phyloP scores from a whole-genome alignment of 352 stramenopile genomes.

The Phytophthora citricola region DNA sequence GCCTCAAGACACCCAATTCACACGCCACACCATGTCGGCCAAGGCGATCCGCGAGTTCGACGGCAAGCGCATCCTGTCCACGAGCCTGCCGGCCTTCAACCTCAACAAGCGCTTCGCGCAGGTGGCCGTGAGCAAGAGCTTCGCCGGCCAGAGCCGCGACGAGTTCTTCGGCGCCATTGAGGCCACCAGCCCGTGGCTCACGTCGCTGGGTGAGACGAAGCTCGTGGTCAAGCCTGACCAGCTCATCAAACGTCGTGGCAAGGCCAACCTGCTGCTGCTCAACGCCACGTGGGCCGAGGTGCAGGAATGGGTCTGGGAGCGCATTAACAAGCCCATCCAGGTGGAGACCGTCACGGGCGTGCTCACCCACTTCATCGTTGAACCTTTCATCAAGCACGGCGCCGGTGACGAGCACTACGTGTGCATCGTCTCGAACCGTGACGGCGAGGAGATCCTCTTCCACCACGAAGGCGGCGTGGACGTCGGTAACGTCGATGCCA shows the following conservation, averaged over 20 bases:
- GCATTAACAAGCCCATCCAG: conserved; percentile 93
- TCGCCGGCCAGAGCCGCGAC: conserved; percentile 45
- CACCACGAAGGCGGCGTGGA: conserved; percentile 96
- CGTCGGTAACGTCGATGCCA: conserved; percentile 95
- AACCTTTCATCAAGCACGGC: conserved; percentile 96
- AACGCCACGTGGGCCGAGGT: conserved; percentile 94
- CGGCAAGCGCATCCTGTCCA: conserved; percentile 94
- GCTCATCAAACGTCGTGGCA: conserved; percentile 97
- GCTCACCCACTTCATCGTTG: conserved; percentile 97
- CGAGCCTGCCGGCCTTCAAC: conserved; percentile 76
- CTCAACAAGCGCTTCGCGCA: conserved; percentile 83
- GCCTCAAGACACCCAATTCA: conserved; percentile 7
- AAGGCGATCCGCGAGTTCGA: conserved; percentile 97
- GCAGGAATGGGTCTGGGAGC: conserved; percentile 94
- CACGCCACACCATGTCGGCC: conserved; percentile 85
- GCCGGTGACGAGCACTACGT: conserved; percentile 97
- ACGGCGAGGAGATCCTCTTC: conserved; percentile 97
- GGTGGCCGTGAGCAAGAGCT: conserved; percentile 59
- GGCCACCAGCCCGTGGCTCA: conserved; percentile 85
- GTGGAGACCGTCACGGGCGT: conserved; percentile 92
- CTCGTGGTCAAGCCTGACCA: conserved; percentile 98
- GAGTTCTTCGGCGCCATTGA: conserved; percentile 80
- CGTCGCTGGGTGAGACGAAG: conserved; percentile 66
- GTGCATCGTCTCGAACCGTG: conserved; percentile 95
- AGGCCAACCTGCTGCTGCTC: conserved; percentile 95